A percentile compares a stretch with the other conserved stretches of the same genome.
phyloP scores from a whole-genome alignment of 1,139 yeast genomes.

The Zygosaccharomyces pseudobailii region DNA sequence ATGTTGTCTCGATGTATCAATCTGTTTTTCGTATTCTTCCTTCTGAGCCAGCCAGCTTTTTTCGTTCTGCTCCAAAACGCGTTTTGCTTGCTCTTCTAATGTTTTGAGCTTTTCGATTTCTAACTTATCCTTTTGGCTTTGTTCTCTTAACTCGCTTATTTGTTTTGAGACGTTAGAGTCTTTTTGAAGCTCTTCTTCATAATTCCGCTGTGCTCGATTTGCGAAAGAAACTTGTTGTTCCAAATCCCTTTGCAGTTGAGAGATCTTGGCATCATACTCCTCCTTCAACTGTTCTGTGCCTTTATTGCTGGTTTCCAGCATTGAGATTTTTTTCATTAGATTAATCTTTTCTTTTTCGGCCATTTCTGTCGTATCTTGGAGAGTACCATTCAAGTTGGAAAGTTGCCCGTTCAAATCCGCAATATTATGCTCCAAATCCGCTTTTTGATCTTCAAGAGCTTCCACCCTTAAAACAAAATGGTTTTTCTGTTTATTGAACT shows the following conservation, averaged over 20 bases:
- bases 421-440: constrained; percentile 37
- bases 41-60: constrained; percentile 44
- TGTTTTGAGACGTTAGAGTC: constrained; percentile 51
- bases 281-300: constrained; percentile 34
- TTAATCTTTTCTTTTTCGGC: constrained; percentile 24
- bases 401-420: constrained; percentile 37
- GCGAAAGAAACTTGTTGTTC: constrained; percentile 48
- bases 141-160: constrained; percentile 43
- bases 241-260: constrained; percentile 43
- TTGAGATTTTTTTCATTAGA: constrained; percentile 20
- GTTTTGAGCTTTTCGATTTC: constrained; percentile 38
- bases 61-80: constrained; percentile 36
- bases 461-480: constrained; percentile 36
- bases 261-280: constrained; percentile 39
- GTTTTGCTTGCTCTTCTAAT: constrained; percentile 34
- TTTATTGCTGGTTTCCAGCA: constrained; percentile 18
- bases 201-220: constrained; percentile 50
- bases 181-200: constrained; percentile 53
- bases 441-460: constrained; percentile 34
- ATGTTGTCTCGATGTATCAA: constrained; percentile 43
- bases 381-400: constrained; percentile 32
- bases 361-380: constrained; percentile 14
- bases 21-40: constrained; percentile 48
- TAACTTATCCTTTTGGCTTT: constrained; percentile 38
- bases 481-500: constrained; percentile 42